Conservation (phyloP, 2,329 filamentous ascomycete genomes). For the Phialophora expanda region DNA sequence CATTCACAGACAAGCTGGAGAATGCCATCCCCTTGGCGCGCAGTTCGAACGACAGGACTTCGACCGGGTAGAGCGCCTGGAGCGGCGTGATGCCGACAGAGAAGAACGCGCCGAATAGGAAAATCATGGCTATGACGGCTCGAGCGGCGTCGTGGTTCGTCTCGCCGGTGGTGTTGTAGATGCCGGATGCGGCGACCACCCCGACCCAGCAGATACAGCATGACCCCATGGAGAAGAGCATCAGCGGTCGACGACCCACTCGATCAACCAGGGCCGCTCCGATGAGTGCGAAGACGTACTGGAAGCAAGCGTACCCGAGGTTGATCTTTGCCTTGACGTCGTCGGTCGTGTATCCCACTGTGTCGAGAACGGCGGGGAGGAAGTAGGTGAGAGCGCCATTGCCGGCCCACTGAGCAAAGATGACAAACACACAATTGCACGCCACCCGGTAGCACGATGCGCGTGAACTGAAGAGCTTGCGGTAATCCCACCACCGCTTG, state of each 20-base stretch:
- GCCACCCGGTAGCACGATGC: constrained; percentile 56
- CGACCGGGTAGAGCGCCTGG: constrained; percentile 58
- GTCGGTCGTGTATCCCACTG: constrained; percentile 56
- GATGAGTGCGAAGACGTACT: constrained; percentile 60
- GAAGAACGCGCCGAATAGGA: constrained; percentile 60
- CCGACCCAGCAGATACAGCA: constrained; percentile 56
- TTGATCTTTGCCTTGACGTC: constrained; percentile 60
- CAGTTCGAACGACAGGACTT: constrained; percentile 60
- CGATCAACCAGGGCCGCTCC: constrained; percentile 63
- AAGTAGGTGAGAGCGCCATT: constrained; percentile 58
- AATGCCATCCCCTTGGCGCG: constrained; percentile 63
- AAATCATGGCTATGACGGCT: constrained; percentile 59
- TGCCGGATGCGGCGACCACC: constrained; percentile 40
- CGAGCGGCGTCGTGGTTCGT: constrained; percentile 1
- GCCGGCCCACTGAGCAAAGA: constrained; percentile 37
- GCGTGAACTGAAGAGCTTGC: constrained; percentile 55
- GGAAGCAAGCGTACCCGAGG: constrained; percentile 61
- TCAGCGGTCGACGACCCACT: constrained; percentile 61
- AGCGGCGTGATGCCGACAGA: constrained; percentile 55
- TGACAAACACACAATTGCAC: constrained; percentile 42
- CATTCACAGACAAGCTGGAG: constrained; percentile 51
- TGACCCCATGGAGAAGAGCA: constrained; percentile 58
- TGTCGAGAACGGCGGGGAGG: constrained; percentile 58
- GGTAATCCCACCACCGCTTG: constrained; percentile 59
- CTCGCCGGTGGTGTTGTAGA: constrained; percentile 32